A percentile compares a stretch with the other conserved stretches of the same genome.
These are phyloP conservation scores for Marasmius fiardii DNA, from an alignment of 1,284 basidiomycete genomes.

Conservation along the genomic window DNA sequence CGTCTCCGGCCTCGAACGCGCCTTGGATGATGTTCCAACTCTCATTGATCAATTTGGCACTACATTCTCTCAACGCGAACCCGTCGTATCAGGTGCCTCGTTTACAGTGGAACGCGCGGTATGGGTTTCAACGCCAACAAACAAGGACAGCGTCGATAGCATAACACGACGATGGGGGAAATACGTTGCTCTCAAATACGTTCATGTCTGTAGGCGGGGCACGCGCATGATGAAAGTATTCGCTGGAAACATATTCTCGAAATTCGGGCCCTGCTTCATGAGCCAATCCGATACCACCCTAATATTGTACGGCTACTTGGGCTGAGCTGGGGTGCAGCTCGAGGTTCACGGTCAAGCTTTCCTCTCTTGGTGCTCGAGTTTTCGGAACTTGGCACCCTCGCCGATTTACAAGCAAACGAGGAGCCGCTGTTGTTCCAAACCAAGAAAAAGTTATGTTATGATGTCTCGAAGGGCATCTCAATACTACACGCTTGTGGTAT, in stretches of 20 bases:
- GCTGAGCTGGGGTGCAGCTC: slow-evolving; percentile 8
- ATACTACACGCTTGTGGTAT: slow-evolving; percentile 11
- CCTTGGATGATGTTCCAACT: slow-evolving; percentile 1
- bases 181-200: slow-evolving; percentile 9
- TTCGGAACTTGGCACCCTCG: slow-evolving; percentile 10
- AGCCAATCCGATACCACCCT: slow-evolving; percentile 12
- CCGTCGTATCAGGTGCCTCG: slow-evolving; percentile 2
- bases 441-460: slow-evolving; percentile 10
- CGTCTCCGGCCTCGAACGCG: slow-evolving; percentile 4
- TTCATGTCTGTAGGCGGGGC: background rate
- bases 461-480: slow-evolving; percentile 9
- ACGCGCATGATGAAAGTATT: background rate
- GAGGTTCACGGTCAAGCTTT: slow-evolving; percentile 1
- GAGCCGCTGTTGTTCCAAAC: slow-evolving; percentile 3
- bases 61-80: background rate
- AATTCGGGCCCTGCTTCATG: slow-evolving; percentile 7
- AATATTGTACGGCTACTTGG: slow-evolving; percentile 12
- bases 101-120: slow-evolving; percentile 6
- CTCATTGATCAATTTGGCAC: background rate
- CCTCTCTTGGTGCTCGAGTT: slow-evolving; percentile 9
- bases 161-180: slow-evolving; percentile 4
- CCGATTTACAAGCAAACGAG: slow-evolving; percentile 1
- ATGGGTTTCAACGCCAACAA: background rate
- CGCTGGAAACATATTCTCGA: slow-evolving; percentile 11
- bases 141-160: background rate